Evolutionary conservation across 2,329 filamentous ascomycete species (phyloP), one percentile per base, ranked within the genome.

Genomic region (Botryotinia convoluta): DNA sequence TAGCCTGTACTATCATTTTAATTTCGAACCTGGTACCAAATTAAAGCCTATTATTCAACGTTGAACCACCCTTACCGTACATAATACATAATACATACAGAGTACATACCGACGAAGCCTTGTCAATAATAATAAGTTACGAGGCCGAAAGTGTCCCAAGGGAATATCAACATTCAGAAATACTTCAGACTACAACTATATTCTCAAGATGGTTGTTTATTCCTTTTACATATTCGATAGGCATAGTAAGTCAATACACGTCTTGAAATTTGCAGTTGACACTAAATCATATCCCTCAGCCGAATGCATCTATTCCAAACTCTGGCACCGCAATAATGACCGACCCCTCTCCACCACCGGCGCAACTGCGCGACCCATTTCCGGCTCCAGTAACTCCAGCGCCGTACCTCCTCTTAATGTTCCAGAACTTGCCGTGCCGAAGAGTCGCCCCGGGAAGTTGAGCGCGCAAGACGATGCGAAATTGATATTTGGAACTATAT

Each of bases 151-250:
- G 61, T 44, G 37, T 63, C 39, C 37, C 35, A 20, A 29, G 37
- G 5, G 61, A 42, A 29, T 29, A 54, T 39, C 63, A n/a, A 51
- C 29, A 35, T 16, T 29, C 18, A 7, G 35, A 22, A 42, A 48
- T 29, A 9, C 44, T 39, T 51, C 26, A 57, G 45, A 57, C 45
- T 26, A 42, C 65, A n/a, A 29, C 3, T 18, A 10, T 35, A 42
- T 29, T 54, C 35, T 51, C 51, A 51, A 59, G 9, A 98, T 99
- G 96, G 91, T 92, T 75, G 93, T 98, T 83, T 98, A 97, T 85
- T 95, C 94, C 74, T 97, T 99, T 85, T 97, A 97, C 87, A 98
- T 99, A 82, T 99, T 99, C 83, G 96, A 99, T 85, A 92, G 96
- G 77, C 96, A 99, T 84, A 97, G 96, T 98, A 87, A 81, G 89